Evolutionary conservation across 805 yeast genomes (phyloP), one percentile per base, ranked within the genome.

Genomic region (Metschnikowia shivogae): DNA sequence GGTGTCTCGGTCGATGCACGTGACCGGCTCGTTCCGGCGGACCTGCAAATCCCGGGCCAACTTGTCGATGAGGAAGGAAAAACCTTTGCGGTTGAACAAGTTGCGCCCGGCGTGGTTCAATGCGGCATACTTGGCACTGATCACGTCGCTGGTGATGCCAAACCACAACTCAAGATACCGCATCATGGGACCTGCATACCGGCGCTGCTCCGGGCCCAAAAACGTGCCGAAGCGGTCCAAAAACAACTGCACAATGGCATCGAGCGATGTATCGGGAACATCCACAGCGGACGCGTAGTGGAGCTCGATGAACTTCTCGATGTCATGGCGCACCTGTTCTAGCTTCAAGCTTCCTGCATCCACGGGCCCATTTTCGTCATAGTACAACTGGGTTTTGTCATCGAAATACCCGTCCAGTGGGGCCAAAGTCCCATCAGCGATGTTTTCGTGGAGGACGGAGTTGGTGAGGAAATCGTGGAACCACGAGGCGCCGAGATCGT

Each of bases 401-500:
- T 79, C 82, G 51, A 67, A 80, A 47, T 67, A 70, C 27, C 73
- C 63, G 48, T 71, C 74, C 8, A 43, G 44, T 6, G 24, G n/a
- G 4, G 34, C 37, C 19, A 50, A 54, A 19, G 44, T 17, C 10
- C 60, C 60, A 35, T 50, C 52, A 8, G 51, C 51, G 7, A 61
- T 62, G 6, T 70, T 80, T 45, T 75, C 77, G 36, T 76, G 73
- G 55, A 87, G 82, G 19, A 86, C 67, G 2, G 75, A 73, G 59
- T 89, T 89, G 29, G 76, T 70, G 33, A 88, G 64, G 0, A 89
- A 80, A 53, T 88, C 96, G 59, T 89, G 97, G 58, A 86, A 86
- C 97, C 97, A 89, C 4, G 89, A 78, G 0, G 95, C 96, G 0
- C 97, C 97, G n/a, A 88, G 52, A 59, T 89, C 96, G 34, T 47